These are phyloP conservation scores for Dunaliella salina DNA, from an alignment of 163 green algal genomes.

Conservation along the genomic window DNA sequence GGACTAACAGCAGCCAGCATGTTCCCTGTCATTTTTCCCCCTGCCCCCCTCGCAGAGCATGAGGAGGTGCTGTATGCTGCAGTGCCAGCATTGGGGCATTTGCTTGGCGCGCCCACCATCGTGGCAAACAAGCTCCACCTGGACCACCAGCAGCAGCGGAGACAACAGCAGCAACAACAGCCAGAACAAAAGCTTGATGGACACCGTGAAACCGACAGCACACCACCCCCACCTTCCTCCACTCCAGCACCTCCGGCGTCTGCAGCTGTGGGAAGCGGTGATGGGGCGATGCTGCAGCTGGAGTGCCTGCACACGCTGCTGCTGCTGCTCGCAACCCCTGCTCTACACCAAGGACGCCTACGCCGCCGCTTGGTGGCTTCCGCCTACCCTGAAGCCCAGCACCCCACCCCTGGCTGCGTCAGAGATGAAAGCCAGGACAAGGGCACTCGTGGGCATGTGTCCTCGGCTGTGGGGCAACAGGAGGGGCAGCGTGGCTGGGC, in stretches of 20 bases:
- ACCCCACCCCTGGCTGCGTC: too few species aligned
- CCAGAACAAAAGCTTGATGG: background rate
- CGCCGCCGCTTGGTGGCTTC: too few species aligned
- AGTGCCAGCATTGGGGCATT: background rate
- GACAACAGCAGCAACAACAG: background rate
- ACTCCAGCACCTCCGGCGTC: background rate
- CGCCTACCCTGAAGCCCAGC: too few species aligned
- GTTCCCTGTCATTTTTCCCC: background rate
- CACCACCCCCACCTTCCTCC: background rate
- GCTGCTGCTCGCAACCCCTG: constrained; percentile 1
- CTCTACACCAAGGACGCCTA: too few species aligned
- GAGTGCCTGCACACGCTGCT: constrained; percentile 4
- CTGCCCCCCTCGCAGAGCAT: background rate
- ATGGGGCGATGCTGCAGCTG: background rate
- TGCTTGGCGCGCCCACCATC: background rate
- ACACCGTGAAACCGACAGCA: background rate
- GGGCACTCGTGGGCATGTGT: background rate
- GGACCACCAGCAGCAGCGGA: background rate
- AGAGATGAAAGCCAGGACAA: too few species aligned
- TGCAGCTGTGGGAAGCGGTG: background rate
- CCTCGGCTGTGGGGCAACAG: background rate
- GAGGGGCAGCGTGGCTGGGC: constrained; percentile 32
- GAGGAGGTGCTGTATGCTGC: background rate
- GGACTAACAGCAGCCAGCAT: constrained; percentile 2
- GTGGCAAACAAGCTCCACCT: background rate